phyloP scores from a whole-genome alignment of 164 flowering plant genomes.

The Chloranthus sessilifolius region DNA sequence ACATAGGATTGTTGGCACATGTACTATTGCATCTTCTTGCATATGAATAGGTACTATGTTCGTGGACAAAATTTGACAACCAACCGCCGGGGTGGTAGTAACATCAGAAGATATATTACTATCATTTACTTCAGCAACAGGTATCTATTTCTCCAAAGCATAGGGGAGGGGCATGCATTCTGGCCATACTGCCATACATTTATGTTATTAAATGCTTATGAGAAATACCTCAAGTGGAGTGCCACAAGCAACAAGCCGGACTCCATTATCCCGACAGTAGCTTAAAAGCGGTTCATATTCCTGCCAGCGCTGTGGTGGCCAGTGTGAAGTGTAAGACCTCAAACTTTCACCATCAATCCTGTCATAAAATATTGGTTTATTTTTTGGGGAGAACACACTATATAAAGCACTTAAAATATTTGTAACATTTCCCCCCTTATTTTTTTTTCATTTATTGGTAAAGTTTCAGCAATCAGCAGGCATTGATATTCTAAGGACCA shows the following conservation, averaged over 20 bases:
- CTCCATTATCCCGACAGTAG: conserved; percentile 78
- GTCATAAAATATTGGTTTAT: conserved; percentile 21
- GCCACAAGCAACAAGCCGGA: conserved; percentile 86
- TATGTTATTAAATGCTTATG: conserved; percentile 4
- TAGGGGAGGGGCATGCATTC: not conserved
- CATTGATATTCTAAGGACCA: no score
- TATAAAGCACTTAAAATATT: no score
- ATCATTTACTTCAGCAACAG: not conserved
- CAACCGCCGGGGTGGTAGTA: not conserved
- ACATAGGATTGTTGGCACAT: no score
- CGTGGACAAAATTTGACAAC: not conserved
- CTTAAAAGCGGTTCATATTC: conserved; percentile 84
- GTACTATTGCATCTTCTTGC: no score
- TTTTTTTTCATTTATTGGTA: no score
- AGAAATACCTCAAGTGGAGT: conserved; percentile 74
- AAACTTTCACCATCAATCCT: conserved; percentile 78
- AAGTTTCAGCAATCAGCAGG: no score
- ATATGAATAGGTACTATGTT: not conserved
- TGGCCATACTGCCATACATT: not conserved
- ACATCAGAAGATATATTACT: no score
- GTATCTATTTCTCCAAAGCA: not conserved
- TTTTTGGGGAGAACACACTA: no score
- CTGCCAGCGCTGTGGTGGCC: conserved; percentile 89
- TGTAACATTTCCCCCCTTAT: no score
- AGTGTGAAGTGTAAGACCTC: conserved; percentile 55